Evolutionary conservation across 352 stramenopile genomes (phyloP).

Genomic region (Pythium biforme): DNA sequence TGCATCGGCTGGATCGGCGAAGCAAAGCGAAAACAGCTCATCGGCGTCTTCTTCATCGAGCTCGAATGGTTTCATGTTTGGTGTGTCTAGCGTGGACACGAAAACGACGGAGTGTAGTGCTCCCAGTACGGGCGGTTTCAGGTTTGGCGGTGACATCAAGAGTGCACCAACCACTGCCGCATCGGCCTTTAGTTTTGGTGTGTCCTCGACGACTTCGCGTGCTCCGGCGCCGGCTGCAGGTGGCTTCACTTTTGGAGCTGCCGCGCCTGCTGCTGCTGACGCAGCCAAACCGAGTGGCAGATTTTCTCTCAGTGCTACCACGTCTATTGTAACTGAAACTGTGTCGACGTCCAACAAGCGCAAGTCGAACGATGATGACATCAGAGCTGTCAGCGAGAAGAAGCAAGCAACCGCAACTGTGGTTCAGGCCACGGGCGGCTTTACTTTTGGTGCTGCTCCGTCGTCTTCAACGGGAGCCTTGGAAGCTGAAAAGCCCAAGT

Average conservation of each 20-base stretch:
- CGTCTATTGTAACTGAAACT: neutral
- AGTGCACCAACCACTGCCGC: neutral
- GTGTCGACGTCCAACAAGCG: neutral
- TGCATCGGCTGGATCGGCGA: neutral
- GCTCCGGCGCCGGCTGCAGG: neutral
- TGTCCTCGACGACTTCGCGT: neutral
- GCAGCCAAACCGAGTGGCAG: slow-evolving; percentile 7
- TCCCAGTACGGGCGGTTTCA: slow-evolving; percentile 27
- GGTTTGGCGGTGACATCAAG: slow-evolving; percentile 25
- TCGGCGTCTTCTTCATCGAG: neutral
- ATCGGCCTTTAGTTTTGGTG: slow-evolving; percentile 17
- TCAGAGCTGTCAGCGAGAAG: neutral
- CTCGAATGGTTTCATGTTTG: slow-evolving; percentile 21
- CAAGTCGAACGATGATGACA: neutral
- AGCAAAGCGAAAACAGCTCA: neutral
- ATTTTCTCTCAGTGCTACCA: slow-evolving; percentile 18
- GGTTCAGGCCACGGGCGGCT: neutral
- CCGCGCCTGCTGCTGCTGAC: neutral
- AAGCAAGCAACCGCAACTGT: neutral
- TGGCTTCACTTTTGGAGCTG: slow-evolving; percentile 14
- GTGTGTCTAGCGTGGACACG: neutral
- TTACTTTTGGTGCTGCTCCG: neutral
- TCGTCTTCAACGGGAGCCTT: no score
- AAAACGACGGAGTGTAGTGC: slow-evolving; percentile 11
- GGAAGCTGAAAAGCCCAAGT: slow-evolving; percentile 5